Evolutionary conservation across 768 basidiomycete genomes (phyloP).

Genomic region (Guyanaporus albipodus): DNA sequence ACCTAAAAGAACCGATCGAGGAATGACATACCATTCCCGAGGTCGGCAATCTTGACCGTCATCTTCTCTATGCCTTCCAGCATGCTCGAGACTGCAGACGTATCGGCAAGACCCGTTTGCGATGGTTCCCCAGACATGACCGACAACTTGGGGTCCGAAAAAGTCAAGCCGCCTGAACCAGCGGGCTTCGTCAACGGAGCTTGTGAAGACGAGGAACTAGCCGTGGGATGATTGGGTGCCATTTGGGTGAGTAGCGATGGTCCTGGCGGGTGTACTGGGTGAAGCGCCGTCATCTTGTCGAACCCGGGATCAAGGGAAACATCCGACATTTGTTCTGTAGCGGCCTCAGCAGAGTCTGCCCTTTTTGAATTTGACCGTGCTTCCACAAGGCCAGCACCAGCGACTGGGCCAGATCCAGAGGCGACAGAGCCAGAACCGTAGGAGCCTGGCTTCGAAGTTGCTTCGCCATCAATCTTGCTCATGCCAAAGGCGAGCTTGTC

Average conservation of each 20-base stretch:
- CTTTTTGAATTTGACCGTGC: constrained; percentile 17
- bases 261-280: constrained; percentile 42
- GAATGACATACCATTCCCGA: constrained; percentile 76
- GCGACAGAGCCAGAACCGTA: constrained; percentile 21
- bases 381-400: constrained; percentile 12
- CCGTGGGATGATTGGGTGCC: constrained; percentile 37
- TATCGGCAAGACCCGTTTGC: constrained; percentile 23
- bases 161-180: constrained; percentile 16
- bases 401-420: constrained; percentile 15
- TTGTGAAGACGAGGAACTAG: constrained; percentile 23
- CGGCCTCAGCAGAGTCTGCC: constrained; percentile 38
- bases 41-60: constrained; percentile 97
- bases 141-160: constrained; percentile 25
- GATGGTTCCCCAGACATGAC: constrained; percentile 28
- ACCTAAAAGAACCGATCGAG: not conserved
- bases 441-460: constrained; percentile 34
- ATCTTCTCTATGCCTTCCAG: constrained; percentile 58
- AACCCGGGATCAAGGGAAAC: constrained; percentile 41
- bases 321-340: constrained; percentile 49
- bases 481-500: constrained; percentile 92
- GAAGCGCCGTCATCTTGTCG: constrained; percentile 36
- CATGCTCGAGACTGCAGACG: constrained; percentile 28
- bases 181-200: constrained; percentile 22
- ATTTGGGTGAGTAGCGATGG: constrained; percentile 76
- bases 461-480: constrained; percentile 73